Conservation (phyloP, 768 basidiomycete species). For the Lentinula raphanica region DNA sequence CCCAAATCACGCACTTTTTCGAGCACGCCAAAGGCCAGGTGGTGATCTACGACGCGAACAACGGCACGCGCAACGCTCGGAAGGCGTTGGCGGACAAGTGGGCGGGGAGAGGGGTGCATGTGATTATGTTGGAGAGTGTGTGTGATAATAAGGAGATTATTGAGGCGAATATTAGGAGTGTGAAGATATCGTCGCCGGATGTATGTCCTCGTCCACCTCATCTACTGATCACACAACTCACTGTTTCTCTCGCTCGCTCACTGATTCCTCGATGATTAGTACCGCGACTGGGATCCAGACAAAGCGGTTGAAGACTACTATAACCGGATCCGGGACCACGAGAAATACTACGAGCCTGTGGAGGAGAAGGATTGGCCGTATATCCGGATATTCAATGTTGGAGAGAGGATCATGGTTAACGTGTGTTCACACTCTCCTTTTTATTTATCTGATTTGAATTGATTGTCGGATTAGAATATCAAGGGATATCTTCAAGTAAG, state of each 20-base stretch:
- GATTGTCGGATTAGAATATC: slow-evolving; percentile 67
- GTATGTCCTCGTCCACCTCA: too few relatives aligned
- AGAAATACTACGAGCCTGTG: slow-evolving; percentile 84
- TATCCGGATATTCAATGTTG: slow-evolving; percentile 94
- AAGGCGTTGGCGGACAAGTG: slow-evolving; percentile 79
- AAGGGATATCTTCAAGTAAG: slow-evolving; percentile 82
- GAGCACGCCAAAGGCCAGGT: slow-evolving; percentile 82
- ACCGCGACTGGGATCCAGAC: slow-evolving; percentile 89
- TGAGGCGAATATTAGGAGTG: slow-evolving; percentile 88
- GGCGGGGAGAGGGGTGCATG: slow-evolving; percentile 81
- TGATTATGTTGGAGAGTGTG: slow-evolving; percentile 80
- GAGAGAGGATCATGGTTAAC: slow-evolving; percentile 94
- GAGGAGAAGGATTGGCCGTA: slow-evolving; percentile 89
- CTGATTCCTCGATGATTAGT: slow-evolving; percentile 41
- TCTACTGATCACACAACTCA: too few relatives aligned
- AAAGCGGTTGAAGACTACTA: slow-evolving; percentile 91
- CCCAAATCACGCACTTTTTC: slow-evolving; percentile 87
- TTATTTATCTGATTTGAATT: too few relatives aligned
- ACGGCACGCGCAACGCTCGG: slow-evolving; percentile 66
- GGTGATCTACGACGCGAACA: slow-evolving; percentile 98
- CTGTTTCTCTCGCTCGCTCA: slow-evolving; percentile 2
- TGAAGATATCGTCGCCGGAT: slow-evolving; percentile 98
- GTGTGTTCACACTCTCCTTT: slow-evolving; percentile 44
- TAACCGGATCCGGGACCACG: slow-evolving; percentile 80
- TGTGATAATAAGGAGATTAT: slow-evolving; percentile 93